Evolutionary conservation across 2,329 filamentous ascomycete species (phyloP).

Genomic region (Fusarium sp.): DNA sequence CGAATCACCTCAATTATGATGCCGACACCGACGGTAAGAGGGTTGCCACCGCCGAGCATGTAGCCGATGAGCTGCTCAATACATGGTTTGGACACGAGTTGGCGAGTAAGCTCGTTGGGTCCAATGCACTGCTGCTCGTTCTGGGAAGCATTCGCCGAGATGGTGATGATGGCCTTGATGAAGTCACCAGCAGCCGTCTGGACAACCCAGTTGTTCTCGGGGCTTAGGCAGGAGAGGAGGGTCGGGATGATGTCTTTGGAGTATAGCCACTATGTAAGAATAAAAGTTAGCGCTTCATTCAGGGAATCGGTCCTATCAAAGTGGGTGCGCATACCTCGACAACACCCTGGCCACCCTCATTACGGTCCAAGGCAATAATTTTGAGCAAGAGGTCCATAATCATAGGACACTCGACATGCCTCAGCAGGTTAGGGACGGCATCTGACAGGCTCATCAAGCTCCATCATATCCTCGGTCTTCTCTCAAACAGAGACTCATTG

Average conservation of each 20-base stretch:
- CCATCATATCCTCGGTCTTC: slow-evolving; percentile 97
- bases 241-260: slow-evolving; percentile 88
- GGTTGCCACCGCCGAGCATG: slow-evolving; percentile 94
- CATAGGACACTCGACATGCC: slow-evolving; percentile 97
- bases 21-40: slow-evolving; percentile 93
- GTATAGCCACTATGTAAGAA: slow-evolving; percentile 81
- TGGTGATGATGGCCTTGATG: slow-evolving; percentile 98
- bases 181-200: slow-evolving; percentile 98
- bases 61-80: slow-evolving; percentile 86
- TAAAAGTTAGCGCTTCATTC: slow-evolving; percentile 34
- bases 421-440: slow-evolving; percentile 85
- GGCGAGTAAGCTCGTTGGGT: slow-evolving; percentile 94
- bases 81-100: slow-evolving; percentile 89
- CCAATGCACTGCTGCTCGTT: slow-evolving; percentile 99
- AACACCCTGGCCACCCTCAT: slow-evolving; percentile 89
- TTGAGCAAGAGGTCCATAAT: slow-evolving; percentile 98
- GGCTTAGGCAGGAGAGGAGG: slow-evolving; percentile 86
- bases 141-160: slow-evolving; percentile 97
- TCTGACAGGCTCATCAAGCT: slow-evolving; percentile 85
- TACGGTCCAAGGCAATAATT: slow-evolving; percentile 95
- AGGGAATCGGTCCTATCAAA: not conserved
- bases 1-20: slow-evolving; percentile 98
- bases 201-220: slow-evolving; percentile 87
- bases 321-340: slow-evolving; percentile 77
- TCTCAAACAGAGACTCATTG: slow-evolving; percentile 96